Evolutionary conservation across 805 yeast species (phyloP), one percentile per base, ranked within the genome.

Genomic region (Cyberlindnera xylosilytica): DNA sequence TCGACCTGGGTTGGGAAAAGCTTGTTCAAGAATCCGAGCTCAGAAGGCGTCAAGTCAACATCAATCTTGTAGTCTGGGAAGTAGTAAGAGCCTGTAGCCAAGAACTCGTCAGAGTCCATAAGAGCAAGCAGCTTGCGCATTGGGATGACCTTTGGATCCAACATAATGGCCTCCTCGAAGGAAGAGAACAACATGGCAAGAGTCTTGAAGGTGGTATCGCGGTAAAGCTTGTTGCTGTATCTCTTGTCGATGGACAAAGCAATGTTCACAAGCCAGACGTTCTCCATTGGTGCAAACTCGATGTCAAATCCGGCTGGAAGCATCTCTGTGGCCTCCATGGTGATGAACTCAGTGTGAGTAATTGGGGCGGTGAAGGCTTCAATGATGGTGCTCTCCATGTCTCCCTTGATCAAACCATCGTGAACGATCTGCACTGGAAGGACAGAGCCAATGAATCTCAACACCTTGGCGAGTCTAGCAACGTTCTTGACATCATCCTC

Each of bases 91-190:
- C 69, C 66, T 3, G 66, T 56, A 4, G 55, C 50, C 24, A 51
- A 43, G 52, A 61, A 72, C 33, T 61, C 58, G 12, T 56, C 52
- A 30, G 61, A 42, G 12, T 62, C 55, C 19, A 73, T 73, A 6
- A 62, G 45, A 0, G 58, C 58, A 11, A 64, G 54, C 3, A 72
- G 64, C 7, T 58, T 48, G 34, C 66, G 61, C 38, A 75, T 60
- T 1, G 76, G 66, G 1, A 76, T 73, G 1, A 72, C 63, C 47
- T 73, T 80, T 3, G 81, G 79, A 51, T 79, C 84, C n/a, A 79
- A 42, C 20, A 78, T 60, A 10, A 79, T 59, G 29, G 68, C 65
- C 49, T 75, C 79, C 28, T 70, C 69, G 51, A 77, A 78, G 8
- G 79, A 69, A 38, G 71, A 77, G 57, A 80, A 79, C 20, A 78